These are phyloP conservation scores for Chamaecrista fasciculata DNA, from an alignment of 306 rosid genomes.

Conservation along the genomic window DNA sequence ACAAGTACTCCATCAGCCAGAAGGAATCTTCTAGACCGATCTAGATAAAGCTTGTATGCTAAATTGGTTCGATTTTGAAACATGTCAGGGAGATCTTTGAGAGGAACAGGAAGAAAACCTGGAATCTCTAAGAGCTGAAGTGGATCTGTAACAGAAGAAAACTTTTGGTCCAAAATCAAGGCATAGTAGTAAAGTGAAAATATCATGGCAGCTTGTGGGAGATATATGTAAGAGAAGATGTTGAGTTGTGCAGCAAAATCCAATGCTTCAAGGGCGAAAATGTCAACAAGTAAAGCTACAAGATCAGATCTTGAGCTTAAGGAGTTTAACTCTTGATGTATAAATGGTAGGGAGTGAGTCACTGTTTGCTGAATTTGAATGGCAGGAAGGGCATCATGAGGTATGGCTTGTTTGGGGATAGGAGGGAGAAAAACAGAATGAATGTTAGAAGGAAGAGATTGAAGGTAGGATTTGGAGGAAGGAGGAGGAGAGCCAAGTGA, in stretches of 20 bases:
- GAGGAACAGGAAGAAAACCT: constrained; percentile 33
- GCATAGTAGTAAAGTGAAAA: background rate
- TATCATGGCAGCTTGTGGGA: constrained; percentile 5
- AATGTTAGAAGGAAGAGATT: background rate
- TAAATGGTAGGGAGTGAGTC: background rate
- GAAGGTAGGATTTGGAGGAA: background rate
- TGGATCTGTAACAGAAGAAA: constrained; percentile 19
- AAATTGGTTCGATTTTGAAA: constrained; percentile 16
- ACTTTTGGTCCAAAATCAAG: background rate
- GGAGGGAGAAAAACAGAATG: background rate
- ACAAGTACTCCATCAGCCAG: constrained; percentile 24
- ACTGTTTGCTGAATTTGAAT: background rate
- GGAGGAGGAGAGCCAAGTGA: background rate
- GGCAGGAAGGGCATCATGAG: background rate
- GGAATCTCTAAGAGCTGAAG: constrained; percentile 21
- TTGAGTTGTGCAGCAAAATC: constrained; percentile 18
- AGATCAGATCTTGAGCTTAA: background rate
- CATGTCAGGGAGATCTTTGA: constrained; percentile 27
- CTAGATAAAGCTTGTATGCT: constrained; percentile 1
- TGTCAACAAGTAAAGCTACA: constrained; percentile 14
- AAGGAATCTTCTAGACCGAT: background rate
- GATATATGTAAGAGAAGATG: background rate
- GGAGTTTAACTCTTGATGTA: background rate
- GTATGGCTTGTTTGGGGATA: background rate
- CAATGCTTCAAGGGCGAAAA: background rate